Percentiles rank a stretch among this genome's conserved stretches.
These are phyloP conservation scores for Naematelia aurantialba DNA, from an alignment of 768 basidiomycete species.

Conservation along the genomic window DNA sequence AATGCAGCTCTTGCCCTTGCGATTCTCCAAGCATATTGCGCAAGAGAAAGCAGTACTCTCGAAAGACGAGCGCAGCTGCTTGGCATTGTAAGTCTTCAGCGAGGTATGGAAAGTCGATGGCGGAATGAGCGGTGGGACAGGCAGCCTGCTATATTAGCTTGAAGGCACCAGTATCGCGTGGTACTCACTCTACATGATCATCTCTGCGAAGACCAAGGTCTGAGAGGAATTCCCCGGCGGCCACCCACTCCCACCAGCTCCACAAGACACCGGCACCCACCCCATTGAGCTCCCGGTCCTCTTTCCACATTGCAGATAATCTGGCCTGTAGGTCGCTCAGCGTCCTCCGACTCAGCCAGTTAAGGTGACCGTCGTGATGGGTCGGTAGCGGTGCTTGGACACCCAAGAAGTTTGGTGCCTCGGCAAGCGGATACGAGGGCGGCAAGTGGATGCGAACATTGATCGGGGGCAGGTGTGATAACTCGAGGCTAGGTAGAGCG, in stretches of 20 bases:
- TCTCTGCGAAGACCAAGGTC: conserved; percentile 26
- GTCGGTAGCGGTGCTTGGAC: conserved; percentile 19
- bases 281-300: conserved; percentile 22
- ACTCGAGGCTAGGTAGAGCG: conserved; percentile 13
- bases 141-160: conserved; percentile 13
- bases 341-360: conserved; percentile 22
- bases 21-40: conserved; percentile 67
- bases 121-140: conserved; percentile 26
- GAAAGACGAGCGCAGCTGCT: conserved; percentile 53
- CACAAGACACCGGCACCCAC: conserved; percentile 40
- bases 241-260: conserved; percentile 48
- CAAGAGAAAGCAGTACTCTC: conserved; percentile 66
- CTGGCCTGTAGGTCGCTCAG: conserved; percentile 13
- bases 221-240: conserved; percentile 32
- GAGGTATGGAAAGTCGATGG: conserved; percentile 30
- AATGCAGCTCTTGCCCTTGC: conserved; percentile 73
- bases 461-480: conserved; percentile 35
- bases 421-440: conserved; percentile 20
- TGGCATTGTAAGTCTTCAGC: conserved; percentile 34
- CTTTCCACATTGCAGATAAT: conserved; percentile 29
- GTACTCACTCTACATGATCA: conserved; percentile 19
- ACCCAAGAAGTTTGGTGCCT: conserved; percentile 16
- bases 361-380: not conserved
- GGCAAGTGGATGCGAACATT: conserved; percentile 23
- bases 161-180: too few relatives aligned